These are phyloP conservation scores for Paramyrothecium sp. DNA, from an alignment of 2,329 filamentous ascomycete genomes.

Conservation along the genomic window DNA sequence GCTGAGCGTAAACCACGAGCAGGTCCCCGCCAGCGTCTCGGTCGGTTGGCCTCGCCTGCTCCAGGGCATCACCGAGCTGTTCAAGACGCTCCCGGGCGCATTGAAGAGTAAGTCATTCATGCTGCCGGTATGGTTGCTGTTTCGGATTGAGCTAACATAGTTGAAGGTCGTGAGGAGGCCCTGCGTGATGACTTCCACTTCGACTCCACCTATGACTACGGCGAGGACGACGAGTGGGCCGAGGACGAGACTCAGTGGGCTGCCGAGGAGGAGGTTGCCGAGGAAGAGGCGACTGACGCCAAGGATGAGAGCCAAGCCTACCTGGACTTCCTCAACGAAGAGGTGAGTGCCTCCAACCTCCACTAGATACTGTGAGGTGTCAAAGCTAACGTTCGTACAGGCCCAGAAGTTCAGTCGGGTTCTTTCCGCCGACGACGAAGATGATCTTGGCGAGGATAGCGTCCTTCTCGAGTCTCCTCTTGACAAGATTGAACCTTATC, in stretches of 20 bases:
- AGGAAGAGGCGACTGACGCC: slow-evolving; percentile 63
- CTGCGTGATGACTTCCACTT: slow-evolving; percentile 83
- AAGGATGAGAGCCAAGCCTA: slow-evolving; percentile 94
- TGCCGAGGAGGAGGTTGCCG: slow-evolving; percentile 67
- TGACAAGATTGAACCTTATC: slow-evolving; percentile 93
- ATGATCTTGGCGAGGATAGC: slow-evolving; percentile 90
- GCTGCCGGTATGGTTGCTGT: no score
- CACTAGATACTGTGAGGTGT: background rate
- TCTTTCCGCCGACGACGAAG: slow-evolving; percentile 71
- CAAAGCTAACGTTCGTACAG: slow-evolving; percentile 39
- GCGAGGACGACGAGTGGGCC: slow-evolving; percentile 77
- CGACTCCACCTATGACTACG: slow-evolving; percentile 61
- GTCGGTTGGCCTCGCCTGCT: slow-evolving; percentile 93
- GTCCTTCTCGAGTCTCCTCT: slow-evolving; percentile 89
- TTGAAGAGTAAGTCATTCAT: slow-evolving; percentile 67
- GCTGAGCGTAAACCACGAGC: slow-evolving; percentile 73
- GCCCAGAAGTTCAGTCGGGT: slow-evolving; percentile 80
- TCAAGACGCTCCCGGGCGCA: slow-evolving; percentile 85
- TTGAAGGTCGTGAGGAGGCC: slow-evolving; percentile 79
- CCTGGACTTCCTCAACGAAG: slow-evolving; percentile 91
- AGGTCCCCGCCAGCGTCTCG: slow-evolving; percentile 89
- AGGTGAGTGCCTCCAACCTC: slow-evolving; percentile 49
- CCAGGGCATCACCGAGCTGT: slow-evolving; percentile 82
- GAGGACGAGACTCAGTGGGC: slow-evolving; percentile 83
- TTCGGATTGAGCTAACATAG: slow-evolving; percentile 19